Percentiles rank a stretch among this genome's conserved stretches.
Evolutionary conservation across 148 eudicot genomes (phyloP).

Genomic region (Nepenthes mirabilis): DNA sequence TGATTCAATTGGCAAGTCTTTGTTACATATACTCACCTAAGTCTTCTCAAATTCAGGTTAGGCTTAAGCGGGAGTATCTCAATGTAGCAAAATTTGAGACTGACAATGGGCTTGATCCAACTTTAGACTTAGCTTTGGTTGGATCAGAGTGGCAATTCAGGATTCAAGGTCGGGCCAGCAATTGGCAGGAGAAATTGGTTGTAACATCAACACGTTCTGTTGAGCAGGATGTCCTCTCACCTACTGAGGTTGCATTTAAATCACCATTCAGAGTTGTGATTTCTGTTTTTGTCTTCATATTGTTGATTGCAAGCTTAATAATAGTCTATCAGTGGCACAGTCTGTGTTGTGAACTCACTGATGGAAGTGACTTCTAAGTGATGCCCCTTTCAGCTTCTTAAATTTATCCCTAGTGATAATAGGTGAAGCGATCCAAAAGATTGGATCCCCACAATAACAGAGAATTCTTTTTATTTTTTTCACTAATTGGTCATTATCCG

Average conservation of each 20-base stretch:
- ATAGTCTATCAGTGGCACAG: no score
- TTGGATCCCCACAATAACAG: no score
- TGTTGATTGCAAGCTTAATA: not conserved
- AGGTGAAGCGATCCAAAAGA: no score
- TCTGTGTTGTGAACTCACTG: no score
- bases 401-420: no score
- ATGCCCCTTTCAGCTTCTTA: no score
- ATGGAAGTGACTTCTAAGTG: no score
- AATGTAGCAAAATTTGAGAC: constrained; percentile 98
- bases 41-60: constrained; percentile 40
- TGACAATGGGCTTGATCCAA: constrained; percentile 90
- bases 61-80: constrained; percentile 91
- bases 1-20: not conserved
- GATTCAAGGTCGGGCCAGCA: constrained; percentile 94
- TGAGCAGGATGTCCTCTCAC: constrained; percentile 90
- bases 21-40: not conserved
- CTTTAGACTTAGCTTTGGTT: constrained; percentile 87
- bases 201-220: constrained; percentile 97
- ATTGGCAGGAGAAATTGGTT: constrained; percentile 97
- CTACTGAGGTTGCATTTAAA: constrained; percentile 64
- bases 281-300: not conserved
- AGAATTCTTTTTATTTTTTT: no score
- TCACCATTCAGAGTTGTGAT: not conserved
- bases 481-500: no score
- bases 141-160: constrained; percentile 99